Base-by-base conservation (phyloP, 495 filamentous ascomycete species). In the Penicillium soppii region DNA sequence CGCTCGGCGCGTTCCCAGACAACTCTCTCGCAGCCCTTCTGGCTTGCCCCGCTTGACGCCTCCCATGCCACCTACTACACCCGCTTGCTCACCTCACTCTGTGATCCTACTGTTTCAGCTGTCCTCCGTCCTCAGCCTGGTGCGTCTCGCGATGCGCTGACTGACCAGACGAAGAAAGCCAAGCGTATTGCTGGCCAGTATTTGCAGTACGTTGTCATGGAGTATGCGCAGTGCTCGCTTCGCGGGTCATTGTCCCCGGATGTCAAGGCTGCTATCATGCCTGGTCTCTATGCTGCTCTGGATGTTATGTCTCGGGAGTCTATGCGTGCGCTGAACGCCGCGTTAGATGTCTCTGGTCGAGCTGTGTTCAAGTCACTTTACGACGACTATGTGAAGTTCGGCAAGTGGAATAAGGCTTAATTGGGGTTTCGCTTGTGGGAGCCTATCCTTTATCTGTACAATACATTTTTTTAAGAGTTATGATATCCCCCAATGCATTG, bases 101-200 rank as follows among this genome's bases (percentile, higher is more conserved):
- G 87, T 65, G 86, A 92, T 46, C 91, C 91, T 12, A 87, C 84
- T 12, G 81, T 82, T 13, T 90, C 85, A 0, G 86, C 87, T 4
- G 85, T 91, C 1, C 72, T 84, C 5, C 73, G 78, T 12, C 66
- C 74, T 1, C 74, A 68, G 37, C 56, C 66, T 8, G 59, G 63
- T 16, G 53, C 55, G 5, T 62, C 66, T n/a, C 63, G 68, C 43
- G 65, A 72, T 21, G 69, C 68, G 10, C 77, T 96, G 13, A 86
- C 82, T 43, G 90, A 91, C 48, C 83, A 89, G 48, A 87, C 85
- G 6, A 87, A 89, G 55, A 85, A 82, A 45, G 89, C 88, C 22
- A 86, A 86, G 63, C 79, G 82, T 6, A 86, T 85, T 55, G 88
- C 87, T 0, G 88, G 88, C 0, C 82, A 87, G 65, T 81, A 89